Evolutionary conservation across 1,284 basidiomycete genomes (phyloP), one percentile per base, ranked within the genome.

Genomic region (Clitocybe nebularis): DNA sequence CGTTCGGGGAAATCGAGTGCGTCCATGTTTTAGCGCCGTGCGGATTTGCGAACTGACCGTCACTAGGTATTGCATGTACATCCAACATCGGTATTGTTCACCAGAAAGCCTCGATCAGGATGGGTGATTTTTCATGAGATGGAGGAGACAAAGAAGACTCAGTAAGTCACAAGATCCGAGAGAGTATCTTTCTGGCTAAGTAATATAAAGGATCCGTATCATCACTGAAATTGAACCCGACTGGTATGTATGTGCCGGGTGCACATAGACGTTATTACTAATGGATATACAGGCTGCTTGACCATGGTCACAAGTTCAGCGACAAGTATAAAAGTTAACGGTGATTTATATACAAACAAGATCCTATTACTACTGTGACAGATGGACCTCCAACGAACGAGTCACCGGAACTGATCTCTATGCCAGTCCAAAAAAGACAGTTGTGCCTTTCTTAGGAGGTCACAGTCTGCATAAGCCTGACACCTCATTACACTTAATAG

Each of bases 81-180:
- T 60, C 96, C 95, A 0, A 91, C 84, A 8, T 97, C 93, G 1
- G 91, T 97, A 7, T 69, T 98, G 45, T 99, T 99, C 60, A 96
- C 93, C 2, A 74, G 96, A 26, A 91, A 89, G 54, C 89, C 95
- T 1, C 74, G 81, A 11, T 86, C 86, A 0, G 89, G 89, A 7
- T 99, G 92, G 90, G 90, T 98, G 4, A 73, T 99, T 16, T 99
- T 87, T 58, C 92, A 96, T 59, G 94, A 99, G 61, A 86, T 98
- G 64, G 81, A 95, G 53, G 93, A 97, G 63, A 97, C 95, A 0
- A 93, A 90, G 51, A 97, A 95, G 64, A 84, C 79, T 20, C 84
- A 89, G 87, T 89, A 55, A 54, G 84, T 61, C 16, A 16, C 14
- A 30, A 42, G 14, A 5, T 10, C 20, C 25, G 36, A 24, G 32